A percentile compares a stretch with the other conserved stretches of the same genome.
phyloP scores from a whole-genome alignment of 2,329 filamentous ascomycete genomes.

The Verticillium tricorpus region DNA sequence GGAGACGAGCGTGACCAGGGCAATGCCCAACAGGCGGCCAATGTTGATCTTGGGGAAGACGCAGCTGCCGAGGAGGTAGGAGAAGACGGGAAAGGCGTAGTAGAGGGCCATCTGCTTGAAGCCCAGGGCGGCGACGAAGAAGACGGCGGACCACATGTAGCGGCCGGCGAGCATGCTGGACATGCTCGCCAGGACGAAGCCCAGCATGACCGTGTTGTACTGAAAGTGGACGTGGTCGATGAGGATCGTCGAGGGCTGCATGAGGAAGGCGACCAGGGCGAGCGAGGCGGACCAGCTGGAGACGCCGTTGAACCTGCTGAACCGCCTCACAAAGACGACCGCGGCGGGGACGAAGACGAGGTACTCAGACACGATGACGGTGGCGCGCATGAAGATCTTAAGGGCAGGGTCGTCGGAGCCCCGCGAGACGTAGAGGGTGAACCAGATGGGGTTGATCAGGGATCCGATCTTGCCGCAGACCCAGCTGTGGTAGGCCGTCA shows the following conservation, averaged over 20 bases:
- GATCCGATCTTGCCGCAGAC: conserved; percentile 81
- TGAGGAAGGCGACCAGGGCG: conserved; percentile 81
- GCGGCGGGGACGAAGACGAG: conserved; percentile 81
- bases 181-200: conserved; percentile 79
- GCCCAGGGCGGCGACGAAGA: conserved; percentile 89
- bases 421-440: conserved; percentile 76
- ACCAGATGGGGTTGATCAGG: conserved; percentile 79
- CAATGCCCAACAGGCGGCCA: conserved; percentile 68
- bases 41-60: conserved; percentile 68
- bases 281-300: conserved; percentile 79
- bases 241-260: conserved; percentile 87
- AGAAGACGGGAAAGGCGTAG: conserved; percentile 89
- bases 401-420: conserved; percentile 73
- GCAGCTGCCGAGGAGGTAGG: conserved; percentile 84
- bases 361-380: conserved; percentile 87
- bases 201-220: conserved; percentile 98
- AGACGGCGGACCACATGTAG: conserved; percentile 83
- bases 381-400: conserved; percentile 94
- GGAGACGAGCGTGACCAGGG: conserved; percentile 64
- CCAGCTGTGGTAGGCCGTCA: conserved; percentile 99
- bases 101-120: conserved; percentile 99
- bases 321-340: conserved; percentile 80
- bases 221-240: conserved; percentile 97
- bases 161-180: conserved; percentile 84
- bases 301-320: conserved; percentile 70